Conservation (phyloP, 805 yeast genomes). For the Candida chilensis region DNA sequence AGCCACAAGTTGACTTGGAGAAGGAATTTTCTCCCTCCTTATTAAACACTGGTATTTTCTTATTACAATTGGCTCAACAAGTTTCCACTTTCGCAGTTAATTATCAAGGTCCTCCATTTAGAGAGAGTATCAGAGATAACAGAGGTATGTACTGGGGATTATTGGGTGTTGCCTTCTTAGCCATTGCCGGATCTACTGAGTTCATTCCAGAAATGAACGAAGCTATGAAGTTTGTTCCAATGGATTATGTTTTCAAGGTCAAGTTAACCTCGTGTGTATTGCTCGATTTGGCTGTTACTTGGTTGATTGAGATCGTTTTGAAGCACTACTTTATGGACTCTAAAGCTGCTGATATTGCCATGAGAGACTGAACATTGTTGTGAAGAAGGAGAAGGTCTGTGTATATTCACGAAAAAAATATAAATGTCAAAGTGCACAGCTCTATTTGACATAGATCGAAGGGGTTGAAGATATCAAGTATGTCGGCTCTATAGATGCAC, state of each 20-base stretch:
- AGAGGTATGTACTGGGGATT: conserved; percentile 97
- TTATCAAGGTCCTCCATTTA: conserved; percentile 94
- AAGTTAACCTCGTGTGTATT: conserved; percentile 68
- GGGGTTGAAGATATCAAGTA: too few relatives aligned
- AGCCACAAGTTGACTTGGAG: conserved; percentile 82
- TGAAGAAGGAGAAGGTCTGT: too few relatives aligned
- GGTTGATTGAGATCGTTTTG: conserved; percentile 71
- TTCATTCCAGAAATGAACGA: conserved; percentile 90
- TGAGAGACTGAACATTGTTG: conserved; percentile 14
- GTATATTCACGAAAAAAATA: too few relatives aligned
- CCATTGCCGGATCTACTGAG: conserved; percentile 89
- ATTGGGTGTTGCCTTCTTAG: conserved; percentile 81
- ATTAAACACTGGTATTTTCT: conserved; percentile 91
- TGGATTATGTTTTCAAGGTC: conserved; percentile 64
- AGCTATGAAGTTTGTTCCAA: conserved; percentile 85
- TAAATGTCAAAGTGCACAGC: too few relatives aligned
- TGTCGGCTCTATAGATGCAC: too few relatives aligned
- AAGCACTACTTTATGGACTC: conserved; percentile 85
- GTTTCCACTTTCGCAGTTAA: conserved; percentile 97
- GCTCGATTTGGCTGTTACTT: conserved; percentile 68
- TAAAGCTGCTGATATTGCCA: conserved; percentile 86
- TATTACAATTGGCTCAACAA: conserved; percentile 91
- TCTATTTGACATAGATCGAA: too few relatives aligned
- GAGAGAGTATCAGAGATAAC: conserved; percentile 83
- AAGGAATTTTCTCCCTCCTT: conserved; percentile 83